phyloP scores from a whole-genome alignment of 257 asterid species.

The Paulownia fortunei region DNA sequence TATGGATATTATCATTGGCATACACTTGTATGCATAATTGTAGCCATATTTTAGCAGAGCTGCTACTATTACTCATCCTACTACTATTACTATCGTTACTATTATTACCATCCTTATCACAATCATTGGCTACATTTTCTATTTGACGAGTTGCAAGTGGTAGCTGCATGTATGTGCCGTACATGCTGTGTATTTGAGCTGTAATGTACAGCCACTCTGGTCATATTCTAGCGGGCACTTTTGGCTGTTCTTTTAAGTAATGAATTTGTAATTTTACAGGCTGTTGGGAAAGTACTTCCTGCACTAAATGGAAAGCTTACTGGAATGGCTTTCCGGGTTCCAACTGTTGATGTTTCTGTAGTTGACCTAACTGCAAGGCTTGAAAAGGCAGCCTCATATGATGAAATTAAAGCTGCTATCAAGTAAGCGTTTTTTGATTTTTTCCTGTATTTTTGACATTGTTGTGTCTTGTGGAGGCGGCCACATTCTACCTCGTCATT shows the following conservation, averaged over 20 bases:
- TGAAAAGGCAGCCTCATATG: conserved; percentile 56
- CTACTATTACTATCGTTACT: no score
- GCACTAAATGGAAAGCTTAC: conserved; percentile 64
- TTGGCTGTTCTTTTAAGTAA: not conserved
- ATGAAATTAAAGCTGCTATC: conserved; percentile 64
- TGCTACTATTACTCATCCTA: no score
- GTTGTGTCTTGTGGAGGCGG: not conserved
- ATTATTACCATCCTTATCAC: no score
- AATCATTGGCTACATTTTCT: no score
- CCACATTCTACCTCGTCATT: not conserved
- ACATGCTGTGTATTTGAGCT: not conserved
- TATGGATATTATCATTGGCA: no score
- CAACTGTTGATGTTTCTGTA: conserved; percentile 64
- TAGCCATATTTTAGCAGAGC: no score
- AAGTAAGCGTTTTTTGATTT: conserved; percentile 36
- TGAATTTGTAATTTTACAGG: conserved; percentile 26
- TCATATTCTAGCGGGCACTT: not conserved
- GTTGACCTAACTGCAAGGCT: conserved; percentile 63
- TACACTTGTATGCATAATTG: not conserved
- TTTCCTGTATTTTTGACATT: not conserved
- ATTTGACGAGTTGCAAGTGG: not conserved
- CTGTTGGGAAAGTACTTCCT: conserved; percentile 69
- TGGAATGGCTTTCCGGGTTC: conserved; percentile 73
- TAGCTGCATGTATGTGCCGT: not conserved
- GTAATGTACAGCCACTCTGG: not conserved